Evolutionary conservation across 768 basidiomycete genomes (phyloP).

Genomic region (Royoungia palumana): DNA sequence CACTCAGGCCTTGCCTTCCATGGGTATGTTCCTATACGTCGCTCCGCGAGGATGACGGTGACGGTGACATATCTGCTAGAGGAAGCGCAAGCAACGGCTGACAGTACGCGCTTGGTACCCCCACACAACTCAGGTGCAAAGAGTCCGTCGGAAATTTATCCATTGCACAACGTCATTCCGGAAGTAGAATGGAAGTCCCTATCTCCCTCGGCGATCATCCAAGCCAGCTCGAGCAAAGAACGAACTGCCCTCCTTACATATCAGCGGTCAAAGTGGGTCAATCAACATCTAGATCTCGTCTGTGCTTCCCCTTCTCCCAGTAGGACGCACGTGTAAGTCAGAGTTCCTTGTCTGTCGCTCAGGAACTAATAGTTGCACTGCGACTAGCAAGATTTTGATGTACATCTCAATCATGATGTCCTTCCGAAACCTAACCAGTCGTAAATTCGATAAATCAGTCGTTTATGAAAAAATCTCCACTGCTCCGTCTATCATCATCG

Average conservation of each 20-base stretch:
- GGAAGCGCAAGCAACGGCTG: slow-evolving; percentile 59
- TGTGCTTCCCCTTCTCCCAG: slow-evolving; percentile 46
- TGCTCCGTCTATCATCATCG: slow-evolving; percentile 63
- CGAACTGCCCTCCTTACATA: slow-evolving; percentile 58
- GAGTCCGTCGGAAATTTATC: slow-evolving; percentile 71
- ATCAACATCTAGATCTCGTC: slow-evolving; percentile 50
- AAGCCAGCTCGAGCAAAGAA: slow-evolving; percentile 45
- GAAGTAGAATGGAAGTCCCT: slow-evolving; percentile 78
- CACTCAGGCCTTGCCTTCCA: slow-evolving; percentile 63
- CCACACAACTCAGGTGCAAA: slow-evolving; percentile 63
- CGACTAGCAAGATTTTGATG: slow-evolving; percentile 62
- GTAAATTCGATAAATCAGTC: slow-evolving; percentile 46
- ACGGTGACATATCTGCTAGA: slow-evolving; percentile 39
- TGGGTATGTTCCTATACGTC: slow-evolving; percentile 46
- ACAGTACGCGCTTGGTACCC: slow-evolving; percentile 73
- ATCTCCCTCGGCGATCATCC: slow-evolving; percentile 51
- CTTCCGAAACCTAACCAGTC: slow-evolving; percentile 49
- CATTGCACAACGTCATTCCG: slow-evolving; percentile 72
- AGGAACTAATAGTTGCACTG: slow-evolving; percentile 1
- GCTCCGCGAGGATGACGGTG: neutral
- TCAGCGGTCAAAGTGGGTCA: slow-evolving; percentile 66
- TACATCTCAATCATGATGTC: slow-evolving; percentile 83
- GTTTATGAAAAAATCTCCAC: slow-evolving; percentile 54
- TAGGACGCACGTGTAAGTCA: slow-evolving; percentile 58
- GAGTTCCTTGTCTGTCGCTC: neutral